Base-by-base conservation (phyloP, 176 grass and related monocot genomes). In the Ensete glaucum region DNA sequence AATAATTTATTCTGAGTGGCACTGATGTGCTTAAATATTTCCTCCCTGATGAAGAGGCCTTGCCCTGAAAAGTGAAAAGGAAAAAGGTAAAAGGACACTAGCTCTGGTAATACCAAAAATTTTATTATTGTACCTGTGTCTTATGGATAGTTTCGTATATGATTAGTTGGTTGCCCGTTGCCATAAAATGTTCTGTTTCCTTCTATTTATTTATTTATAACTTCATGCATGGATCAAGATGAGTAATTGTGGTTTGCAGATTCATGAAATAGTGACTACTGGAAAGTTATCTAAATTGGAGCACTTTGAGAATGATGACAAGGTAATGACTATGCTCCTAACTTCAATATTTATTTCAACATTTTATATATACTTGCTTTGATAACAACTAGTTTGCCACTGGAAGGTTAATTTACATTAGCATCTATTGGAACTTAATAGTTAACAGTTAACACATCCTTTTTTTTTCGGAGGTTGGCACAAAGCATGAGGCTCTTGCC, bases 281-380 rank as follows among this genome's bases (percentile, higher is more conserved):
- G 90, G 90, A 78, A 97, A 93, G 76, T 87, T 97, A 74, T 91
- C 94, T 76, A 97, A 93, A 78, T 82, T 97, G 67, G 90, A 97
- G 64, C 84, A 91, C 80, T 97, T 97, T 74, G 94, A 97, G 84
- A 97, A 83, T 87, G 90, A 97, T 87, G 94, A 97, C 73, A 97
- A 91, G 90, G 94, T 97, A 82, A 77, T 62, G 21, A 62, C 17
- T 6, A 75, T 12, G 19, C 17, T 70, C 34, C 1, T n/a, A 50
- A 21, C 67, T 50, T 51, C 34, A n/a, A 3, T 11, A 2, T 50
- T 50, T 6, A 6, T 50, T 50, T 19, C 52, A 51, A 50, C 19
- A 9, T 50, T 70, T 15, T 1, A n/a, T 70, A 1, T 50, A 69
- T 69, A 48, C 27, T 1, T 67, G 21, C 24, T 27, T 67, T 23